A percentile compares a stretch with the other conserved stretches of the same genome.
These are phyloP conservation scores for Ascosphaera aggregata DNA, from an alignment of 2,329 filamentous ascomycete genomes.

Conservation along the genomic window DNA sequence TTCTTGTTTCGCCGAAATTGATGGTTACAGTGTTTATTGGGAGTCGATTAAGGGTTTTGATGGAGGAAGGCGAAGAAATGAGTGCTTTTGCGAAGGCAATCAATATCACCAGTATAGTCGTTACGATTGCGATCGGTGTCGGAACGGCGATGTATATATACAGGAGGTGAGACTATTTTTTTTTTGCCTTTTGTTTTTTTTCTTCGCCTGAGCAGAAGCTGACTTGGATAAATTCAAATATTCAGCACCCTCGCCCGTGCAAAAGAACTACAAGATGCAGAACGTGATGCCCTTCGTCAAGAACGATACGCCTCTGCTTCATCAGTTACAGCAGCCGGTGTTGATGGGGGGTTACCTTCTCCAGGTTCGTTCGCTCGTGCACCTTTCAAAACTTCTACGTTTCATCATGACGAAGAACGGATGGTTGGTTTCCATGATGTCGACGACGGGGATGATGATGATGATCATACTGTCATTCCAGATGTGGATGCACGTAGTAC, in stretches of 20 bases:
- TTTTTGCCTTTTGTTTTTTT: background rate
- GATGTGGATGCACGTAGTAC: constrained; percentile 26
- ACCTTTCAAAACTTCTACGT: constrained; percentile 17
- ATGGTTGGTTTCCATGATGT: constrained; percentile 17
- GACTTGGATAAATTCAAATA: background rate
- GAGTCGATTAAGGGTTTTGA: constrained; percentile 54
- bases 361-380: constrained; percentile 13
- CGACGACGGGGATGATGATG: constrained; percentile 21
- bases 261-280: constrained; percentile 24
- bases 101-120: constrained; percentile 59
- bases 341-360: constrained; percentile 5
- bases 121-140: constrained; percentile 48
- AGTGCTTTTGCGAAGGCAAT: constrained; percentile 50
- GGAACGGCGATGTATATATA: constrained; percentile 73
- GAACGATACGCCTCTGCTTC: constrained; percentile 9
- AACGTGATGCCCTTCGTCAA: constrained; percentile 17
- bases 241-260: constrained; percentile 24
- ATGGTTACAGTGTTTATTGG: constrained; percentile 88
- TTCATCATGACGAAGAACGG: constrained; percentile 20
- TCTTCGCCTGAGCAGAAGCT: background rate
- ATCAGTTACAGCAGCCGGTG: background rate
- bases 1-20: constrained; percentile 62
- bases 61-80: constrained; percentile 71
- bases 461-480: constrained; percentile 17
- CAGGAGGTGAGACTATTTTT: constrained; percentile 23